Base-by-base conservation (phyloP, 2,329 filamentous ascomycete genomes). In the Byssothecium circinans region DNA sequence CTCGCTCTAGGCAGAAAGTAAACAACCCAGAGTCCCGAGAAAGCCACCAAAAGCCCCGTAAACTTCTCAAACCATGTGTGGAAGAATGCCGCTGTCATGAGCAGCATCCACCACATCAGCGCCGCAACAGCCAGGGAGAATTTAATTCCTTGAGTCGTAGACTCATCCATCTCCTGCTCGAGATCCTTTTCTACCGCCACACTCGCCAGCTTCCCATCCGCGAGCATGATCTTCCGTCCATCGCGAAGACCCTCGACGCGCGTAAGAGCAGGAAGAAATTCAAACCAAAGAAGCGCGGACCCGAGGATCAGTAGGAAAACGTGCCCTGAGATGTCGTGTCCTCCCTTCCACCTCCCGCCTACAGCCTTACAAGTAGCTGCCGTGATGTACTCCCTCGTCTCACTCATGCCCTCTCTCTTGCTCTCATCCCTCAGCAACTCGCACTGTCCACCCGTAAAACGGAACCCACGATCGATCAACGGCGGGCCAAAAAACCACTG, bases 61-160 rank as follows among this genome's bases (percentile, higher is more conserved):
- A 78, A 74, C 86, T 97, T 99, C 76, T 99, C 94, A 62, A 95
- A 86, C 91, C 92, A 97, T 0, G 94, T 99, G 72, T 99, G 94
- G 65, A 99, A 99, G 78, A 92, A 99, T 32, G 95, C 91, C 2
- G 91, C 91, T 33, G 94, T 99, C 94, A 99, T 99, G 52, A 97
- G 78, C 68, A 99, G 73, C 94, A 99, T 99, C 89, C 94, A 97
- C 76, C 86, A 82, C 65, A 86, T 89, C 65, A 96, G 62, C 0
- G 73, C 84, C 15, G 87, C 80, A 20, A 96, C 83, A 0, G 65
- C 67, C 67, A 81, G 52, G 58, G 74, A 57, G 62, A 74, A 73
- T 53, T 85, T 81, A 56, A 87, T 74, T 12, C 78, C 82, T 73
- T 8, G 79, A 73, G 41, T 80, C 5, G 63, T 67, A 15, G 57